phyloP scores from a whole-genome alignment of 192 early-diverging fungal species.

The Ambispora gerdemannii region DNA sequence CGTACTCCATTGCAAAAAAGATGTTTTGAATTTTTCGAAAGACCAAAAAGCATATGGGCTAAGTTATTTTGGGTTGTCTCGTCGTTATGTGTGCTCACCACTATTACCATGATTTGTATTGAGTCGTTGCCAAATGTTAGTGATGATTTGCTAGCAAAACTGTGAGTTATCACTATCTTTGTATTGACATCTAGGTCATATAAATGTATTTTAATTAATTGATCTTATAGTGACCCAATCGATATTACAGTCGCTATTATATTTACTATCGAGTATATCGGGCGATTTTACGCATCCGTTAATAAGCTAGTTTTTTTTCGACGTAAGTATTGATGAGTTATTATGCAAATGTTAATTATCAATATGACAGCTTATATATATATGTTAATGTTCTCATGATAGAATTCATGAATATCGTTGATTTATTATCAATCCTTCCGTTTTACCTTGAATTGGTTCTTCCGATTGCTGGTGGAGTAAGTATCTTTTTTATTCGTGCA shows the following conservation, averaged over 20 bases:
- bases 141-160: not conserved
- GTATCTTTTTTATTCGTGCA: too few species aligned
- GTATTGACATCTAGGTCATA: not conserved
- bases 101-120: not conserved
- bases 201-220: not conserved
- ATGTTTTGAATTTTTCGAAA: conserved; percentile 27
- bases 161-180: not conserved
- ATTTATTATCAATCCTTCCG: conserved; percentile 6
- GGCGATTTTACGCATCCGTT: conserved; percentile 12
- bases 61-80: not conserved
- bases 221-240: not conserved
- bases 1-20: conserved; percentile 5
- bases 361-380: not conserved
- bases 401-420: conserved; percentile 15
- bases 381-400: not conserved
- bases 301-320: conserved; percentile 5
- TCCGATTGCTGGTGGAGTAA: not conserved
- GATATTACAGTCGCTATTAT: not conserved
- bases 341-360: not conserved
- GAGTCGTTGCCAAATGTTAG: not conserved
- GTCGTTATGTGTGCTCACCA: not conserved
- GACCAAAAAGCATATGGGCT: not conserved
- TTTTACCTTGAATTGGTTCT: conserved; percentile 1
- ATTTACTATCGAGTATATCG: conserved; percentile 18
- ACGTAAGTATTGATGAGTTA: not conserved